These are phyloP conservation scores for Musa balbisiana DNA, from an alignment of 202 grass and related monocot species.

Conservation along the genomic window DNA sequence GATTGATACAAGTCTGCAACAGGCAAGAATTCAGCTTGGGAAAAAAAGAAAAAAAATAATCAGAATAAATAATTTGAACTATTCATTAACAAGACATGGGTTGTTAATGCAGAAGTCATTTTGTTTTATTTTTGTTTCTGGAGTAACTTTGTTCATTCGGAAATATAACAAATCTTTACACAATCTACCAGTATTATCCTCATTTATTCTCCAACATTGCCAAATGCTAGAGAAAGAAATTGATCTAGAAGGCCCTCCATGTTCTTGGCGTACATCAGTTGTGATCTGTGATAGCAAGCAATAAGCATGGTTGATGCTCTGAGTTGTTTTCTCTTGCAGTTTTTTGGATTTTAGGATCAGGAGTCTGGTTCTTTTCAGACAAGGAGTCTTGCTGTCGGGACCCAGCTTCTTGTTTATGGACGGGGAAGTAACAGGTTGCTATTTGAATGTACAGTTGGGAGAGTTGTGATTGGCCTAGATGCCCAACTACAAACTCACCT, in stretches of 20 bases:
- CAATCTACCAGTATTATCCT: not conserved
- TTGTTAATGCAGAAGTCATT: not conserved
- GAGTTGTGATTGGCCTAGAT: slow-evolving; percentile 49
- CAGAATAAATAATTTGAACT: not conserved
- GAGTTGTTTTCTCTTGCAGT: slow-evolving; percentile 46
- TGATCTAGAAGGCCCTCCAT: not conserved
- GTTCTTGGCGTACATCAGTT: not conserved
- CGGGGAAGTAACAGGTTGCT: slow-evolving; percentile 59
- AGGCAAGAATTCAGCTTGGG: not conserved
- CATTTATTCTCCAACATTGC: no score
- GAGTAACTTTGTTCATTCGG: no score
- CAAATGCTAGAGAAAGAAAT: no score
- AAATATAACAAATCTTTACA: not conserved
- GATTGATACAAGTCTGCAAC: not conserved
- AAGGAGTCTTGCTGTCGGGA: slow-evolving; percentile 95
- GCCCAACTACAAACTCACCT: slow-evolving; percentile 64
- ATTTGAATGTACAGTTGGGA: slow-evolving; percentile 82
- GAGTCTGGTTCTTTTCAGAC: slow-evolving; percentile 64
- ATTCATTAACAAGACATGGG: not conserved
- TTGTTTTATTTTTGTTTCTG: not conserved
- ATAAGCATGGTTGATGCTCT: slow-evolving; percentile 56
- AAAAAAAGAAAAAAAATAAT: not conserved
- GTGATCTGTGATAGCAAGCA: slow-evolving; percentile 18
- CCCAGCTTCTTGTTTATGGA: slow-evolving; percentile 83
- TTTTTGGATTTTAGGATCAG: slow-evolving; percentile 47